Evolutionary conservation across 352 stramenopile species (phyloP).

Genomic region (Halophytophthora batemanensis): DNA sequence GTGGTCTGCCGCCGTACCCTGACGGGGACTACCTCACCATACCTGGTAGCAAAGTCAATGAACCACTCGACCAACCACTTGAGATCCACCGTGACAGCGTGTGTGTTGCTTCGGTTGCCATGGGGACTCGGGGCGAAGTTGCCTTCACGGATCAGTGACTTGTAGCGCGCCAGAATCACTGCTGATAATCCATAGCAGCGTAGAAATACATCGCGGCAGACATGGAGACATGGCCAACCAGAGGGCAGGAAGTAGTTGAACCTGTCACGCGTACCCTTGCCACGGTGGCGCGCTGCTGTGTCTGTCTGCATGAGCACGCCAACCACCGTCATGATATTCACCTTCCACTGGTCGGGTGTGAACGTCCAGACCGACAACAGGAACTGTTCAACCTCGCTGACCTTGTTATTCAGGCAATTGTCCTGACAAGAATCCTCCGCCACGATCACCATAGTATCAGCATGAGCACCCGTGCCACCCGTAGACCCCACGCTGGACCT

Average conservation of each 20-base stretch:
- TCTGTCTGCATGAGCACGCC: constrained; percentile 9
- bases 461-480: too few species aligned
- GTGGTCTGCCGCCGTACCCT: constrained; percentile 4
- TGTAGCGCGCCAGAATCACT: constrained; percentile 8
- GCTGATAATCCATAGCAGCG: constrained; percentile 1
- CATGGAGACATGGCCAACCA: not conserved
- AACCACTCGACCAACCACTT: constrained; percentile 14
- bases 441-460: too few species aligned
- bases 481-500: too few species aligned
- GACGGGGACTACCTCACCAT: constrained; percentile 10
- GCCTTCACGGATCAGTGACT: not conserved
- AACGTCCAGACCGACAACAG: constrained; percentile 9
- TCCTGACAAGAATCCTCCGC: too few species aligned
- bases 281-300: not conserved
- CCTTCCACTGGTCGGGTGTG: constrained; percentile 1
- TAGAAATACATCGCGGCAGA: constrained; percentile 5
- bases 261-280: not conserved
- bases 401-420: not conserved
- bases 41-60: not conserved
- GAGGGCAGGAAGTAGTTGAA: constrained; percentile 10
- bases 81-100: constrained; percentile 1
- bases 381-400: not conserved
- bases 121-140: constrained; percentile 1
- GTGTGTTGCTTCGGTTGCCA: not conserved
- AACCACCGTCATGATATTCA: constrained; percentile 3